These are phyloP conservation scores for Lactifluus subvellereus DNA, from an alignment of 768 basidiomycete genomes.

Conservation along the genomic window DNA sequence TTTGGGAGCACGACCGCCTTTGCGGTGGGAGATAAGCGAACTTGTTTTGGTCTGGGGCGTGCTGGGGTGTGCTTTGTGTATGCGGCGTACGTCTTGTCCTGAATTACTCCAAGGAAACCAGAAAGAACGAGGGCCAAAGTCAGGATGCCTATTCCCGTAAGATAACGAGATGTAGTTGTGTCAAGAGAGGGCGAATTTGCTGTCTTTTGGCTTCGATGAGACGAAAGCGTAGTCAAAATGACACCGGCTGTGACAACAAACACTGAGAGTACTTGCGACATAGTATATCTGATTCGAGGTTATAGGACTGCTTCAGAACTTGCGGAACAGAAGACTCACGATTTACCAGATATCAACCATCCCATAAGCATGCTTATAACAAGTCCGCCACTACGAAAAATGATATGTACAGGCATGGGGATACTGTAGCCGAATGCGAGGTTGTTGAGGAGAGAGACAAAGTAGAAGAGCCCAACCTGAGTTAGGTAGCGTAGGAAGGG, in stretches of 20 bases:
- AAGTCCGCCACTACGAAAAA: constrained; percentile 86
- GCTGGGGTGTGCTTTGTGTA: constrained; percentile 33
- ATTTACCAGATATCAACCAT: constrained; percentile 57
- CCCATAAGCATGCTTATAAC: constrained; percentile 81
- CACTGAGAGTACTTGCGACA: constrained; percentile 64
- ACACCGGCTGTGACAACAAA: constrained; percentile 79
- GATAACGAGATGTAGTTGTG: constrained; percentile 42
- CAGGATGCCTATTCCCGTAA: constrained; percentile 68
- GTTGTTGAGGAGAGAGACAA: constrained; percentile 81
- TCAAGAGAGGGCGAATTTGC: constrained; percentile 10
- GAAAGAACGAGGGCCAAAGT: constrained; percentile 71
- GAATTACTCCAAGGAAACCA: constrained; percentile 75
- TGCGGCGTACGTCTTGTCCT: constrained; percentile 69
- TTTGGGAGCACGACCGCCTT: constrained; percentile 4
- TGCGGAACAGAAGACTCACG: constrained; percentile 36
- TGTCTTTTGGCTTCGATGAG: constrained; percentile 29
- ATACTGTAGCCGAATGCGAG: constrained; percentile 82
- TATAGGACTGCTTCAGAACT: constrained; percentile 15
- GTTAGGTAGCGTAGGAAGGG: constrained; percentile 67
- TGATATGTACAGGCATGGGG: constrained; percentile 91
- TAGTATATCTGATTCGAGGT: constrained; percentile 45
- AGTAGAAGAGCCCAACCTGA: constrained; percentile 79
- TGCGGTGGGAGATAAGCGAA: constrained; percentile 14
- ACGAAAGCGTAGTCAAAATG: constrained; percentile 73
- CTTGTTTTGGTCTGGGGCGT: constrained; percentile 4